Evolutionary conservation across 202 grass and related monocot genomes (phyloP).

Genomic region (Cymbopogon flexuosus): DNA sequence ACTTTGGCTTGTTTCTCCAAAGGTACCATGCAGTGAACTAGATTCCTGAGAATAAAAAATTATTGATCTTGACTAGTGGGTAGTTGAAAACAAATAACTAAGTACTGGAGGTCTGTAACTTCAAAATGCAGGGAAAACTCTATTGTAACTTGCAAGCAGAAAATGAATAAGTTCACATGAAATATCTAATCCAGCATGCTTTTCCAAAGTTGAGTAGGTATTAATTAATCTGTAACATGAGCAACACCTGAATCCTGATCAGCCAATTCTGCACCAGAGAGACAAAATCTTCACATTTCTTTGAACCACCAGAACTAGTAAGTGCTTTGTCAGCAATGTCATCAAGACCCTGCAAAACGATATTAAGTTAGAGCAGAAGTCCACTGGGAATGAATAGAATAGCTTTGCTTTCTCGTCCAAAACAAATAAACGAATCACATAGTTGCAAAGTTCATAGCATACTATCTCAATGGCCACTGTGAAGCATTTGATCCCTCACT

Average conservation of each 20-base stretch:
- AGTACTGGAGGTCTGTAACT: conserved; percentile 2
- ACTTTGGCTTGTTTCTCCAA: conserved; percentile 88
- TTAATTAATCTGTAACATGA: neutral
- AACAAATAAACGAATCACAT: conserved; percentile 14
- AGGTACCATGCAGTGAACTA: conserved; percentile 60
- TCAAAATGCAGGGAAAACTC: neutral
- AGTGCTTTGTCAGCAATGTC: conserved; percentile 68
- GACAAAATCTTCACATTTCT: conserved; percentile 72
- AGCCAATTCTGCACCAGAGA: conserved; percentile 65
- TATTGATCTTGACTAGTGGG: conserved; percentile 6
- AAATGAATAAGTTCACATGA: neutral
- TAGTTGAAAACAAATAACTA: conserved; percentile 20
- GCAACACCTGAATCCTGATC: conserved; percentile 58
- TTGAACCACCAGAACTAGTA: conserved; percentile 57
- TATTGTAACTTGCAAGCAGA: neutral
- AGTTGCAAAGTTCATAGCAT: neutral
- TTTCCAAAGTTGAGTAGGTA: neutral
- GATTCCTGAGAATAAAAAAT: conserved; percentile 50
- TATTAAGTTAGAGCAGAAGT: conserved; percentile 28
- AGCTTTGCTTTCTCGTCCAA: neutral
- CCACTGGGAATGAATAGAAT: neutral
- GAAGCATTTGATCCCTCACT: neutral
- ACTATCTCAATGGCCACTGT: neutral
- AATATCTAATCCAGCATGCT: neutral
- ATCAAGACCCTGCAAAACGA: conserved; percentile 59